Conservation (phyloP, 2,329 filamentous ascomycete genomes). For the Magnaporthiopsis incrustans region DNA sequence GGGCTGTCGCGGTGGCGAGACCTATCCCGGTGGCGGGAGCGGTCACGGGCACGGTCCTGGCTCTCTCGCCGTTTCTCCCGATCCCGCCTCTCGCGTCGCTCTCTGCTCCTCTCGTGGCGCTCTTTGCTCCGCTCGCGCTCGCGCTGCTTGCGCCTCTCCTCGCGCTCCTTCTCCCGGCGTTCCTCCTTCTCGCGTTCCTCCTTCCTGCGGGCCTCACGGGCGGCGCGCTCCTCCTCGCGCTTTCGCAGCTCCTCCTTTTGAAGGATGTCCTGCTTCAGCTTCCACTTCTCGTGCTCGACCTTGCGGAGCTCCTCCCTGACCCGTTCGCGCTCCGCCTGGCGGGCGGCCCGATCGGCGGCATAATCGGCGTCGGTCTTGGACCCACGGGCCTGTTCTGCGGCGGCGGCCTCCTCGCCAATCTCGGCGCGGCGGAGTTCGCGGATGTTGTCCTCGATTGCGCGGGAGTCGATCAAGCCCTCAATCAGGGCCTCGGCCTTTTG, state of each 20-base stretch:
- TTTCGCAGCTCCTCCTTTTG: conserved; percentile 30
- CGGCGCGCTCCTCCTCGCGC: conserved; percentile 25
- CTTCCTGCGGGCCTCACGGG: conserved; percentile 23
- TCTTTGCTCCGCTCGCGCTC: conserved; percentile 16
- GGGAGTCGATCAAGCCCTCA: conserved; percentile 58
- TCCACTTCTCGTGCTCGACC: conserved; percentile 53
- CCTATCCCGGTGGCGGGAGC: conserved; percentile 14
- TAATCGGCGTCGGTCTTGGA: conserved; percentile 69
- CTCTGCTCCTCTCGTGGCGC: conserved; percentile 27
- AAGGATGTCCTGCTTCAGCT: conserved; percentile 50
- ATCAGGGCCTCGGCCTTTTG: conserved; percentile 62
- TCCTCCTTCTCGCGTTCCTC: conserved; percentile 29
- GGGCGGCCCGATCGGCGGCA: conserved; percentile 54
- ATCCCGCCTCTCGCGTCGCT: conserved; percentile 30
- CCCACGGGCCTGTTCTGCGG: conserved; percentile 55
- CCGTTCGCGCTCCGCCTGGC: conserved; percentile 52
- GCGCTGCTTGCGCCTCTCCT: conserved; percentile 29
- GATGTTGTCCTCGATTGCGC: conserved; percentile 60
- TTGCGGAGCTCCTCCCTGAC: conserved; percentile 52
- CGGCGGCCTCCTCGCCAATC: conserved; percentile 61
- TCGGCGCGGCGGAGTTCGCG: conserved; percentile 59
- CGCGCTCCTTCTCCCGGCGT: conserved; percentile 31
- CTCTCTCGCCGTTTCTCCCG: conserved; percentile 38
- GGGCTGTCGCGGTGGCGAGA: conserved; percentile 27
- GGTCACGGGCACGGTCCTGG: conserved; percentile 34